A percentile compares a stretch with the other conserved stretches of the same genome.
Evolutionary conservation across 164 flowering plant species (phyloP).

Genomic region (Chimonanthus salicifolius): DNA sequence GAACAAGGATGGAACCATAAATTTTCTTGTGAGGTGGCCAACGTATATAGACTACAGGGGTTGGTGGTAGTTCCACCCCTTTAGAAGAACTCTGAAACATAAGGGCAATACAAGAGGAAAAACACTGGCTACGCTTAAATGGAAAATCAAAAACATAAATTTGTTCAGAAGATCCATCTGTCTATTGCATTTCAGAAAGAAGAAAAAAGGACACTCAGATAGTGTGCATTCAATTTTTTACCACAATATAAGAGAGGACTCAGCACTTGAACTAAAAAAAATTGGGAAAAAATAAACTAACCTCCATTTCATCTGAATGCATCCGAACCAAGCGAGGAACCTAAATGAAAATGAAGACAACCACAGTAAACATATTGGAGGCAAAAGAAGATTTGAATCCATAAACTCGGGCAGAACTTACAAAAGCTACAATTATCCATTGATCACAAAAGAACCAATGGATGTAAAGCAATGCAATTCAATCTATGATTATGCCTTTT

Average conservation of each 20-base stretch:
- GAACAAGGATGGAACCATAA: background rate
- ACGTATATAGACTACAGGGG: too few species aligned
- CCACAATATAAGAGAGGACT: too few species aligned
- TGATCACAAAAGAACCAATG: background rate
- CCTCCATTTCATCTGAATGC: slow-evolving; percentile 99
- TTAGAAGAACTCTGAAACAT: too few species aligned
- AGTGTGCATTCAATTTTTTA: too few species aligned
- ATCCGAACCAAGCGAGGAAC: slow-evolving; percentile 97
- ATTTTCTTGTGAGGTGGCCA: background rate
- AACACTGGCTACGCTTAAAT: too few species aligned
- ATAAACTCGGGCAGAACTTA: background rate
- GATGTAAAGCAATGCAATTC: background rate
- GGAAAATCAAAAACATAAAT: too few species aligned
- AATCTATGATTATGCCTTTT: background rate
- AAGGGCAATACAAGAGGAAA: too few species aligned
- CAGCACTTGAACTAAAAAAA: background rate
- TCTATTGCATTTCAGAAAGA: too few species aligned
- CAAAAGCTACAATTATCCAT: background rate
- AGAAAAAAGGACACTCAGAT: too few species aligned
- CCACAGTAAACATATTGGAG: background rate
- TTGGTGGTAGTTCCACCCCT: too few species aligned
- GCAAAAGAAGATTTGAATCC: background rate
- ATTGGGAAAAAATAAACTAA: slow-evolving; percentile 23
- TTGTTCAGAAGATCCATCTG: too few species aligned
- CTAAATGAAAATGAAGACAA: slow-evolving; percentile 26